Evolutionary conservation across 2,329 filamentous ascomycete species (phyloP).

Genomic region (Beauveria caledonica): DNA sequence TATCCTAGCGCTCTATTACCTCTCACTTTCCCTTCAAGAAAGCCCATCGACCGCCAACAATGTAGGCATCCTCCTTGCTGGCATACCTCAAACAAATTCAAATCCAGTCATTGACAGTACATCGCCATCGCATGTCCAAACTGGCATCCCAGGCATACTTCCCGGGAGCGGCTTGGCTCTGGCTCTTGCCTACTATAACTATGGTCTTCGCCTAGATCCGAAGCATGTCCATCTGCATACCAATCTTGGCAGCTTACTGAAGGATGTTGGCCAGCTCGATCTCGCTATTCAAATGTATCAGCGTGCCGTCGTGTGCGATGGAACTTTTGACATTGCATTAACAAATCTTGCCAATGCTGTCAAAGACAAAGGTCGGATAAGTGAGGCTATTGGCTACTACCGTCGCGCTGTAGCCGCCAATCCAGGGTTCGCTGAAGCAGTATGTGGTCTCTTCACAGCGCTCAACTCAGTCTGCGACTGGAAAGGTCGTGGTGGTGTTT

Average conservation of each 20-base stretch:
- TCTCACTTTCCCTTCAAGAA: conserved; percentile 87
- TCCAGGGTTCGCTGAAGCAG: conserved; percentile 91
- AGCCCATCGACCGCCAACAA: conserved; percentile 98
- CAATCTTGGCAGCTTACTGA: conserved; percentile 88
- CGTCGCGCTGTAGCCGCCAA: conserved; percentile 84
- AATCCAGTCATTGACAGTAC: conserved; percentile 18
- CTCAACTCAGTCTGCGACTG: conserved; percentile 96
- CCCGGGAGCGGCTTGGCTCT: conserved; percentile 83
- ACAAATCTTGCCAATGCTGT: conserved; percentile 96
- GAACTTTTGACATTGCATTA: conserved; percentile 91
- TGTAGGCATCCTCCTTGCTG: conserved; percentile 91
- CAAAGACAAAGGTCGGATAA: conserved; percentile 89
- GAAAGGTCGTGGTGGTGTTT: conserved; percentile 79
- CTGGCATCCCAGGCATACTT: conserved; percentile 64
- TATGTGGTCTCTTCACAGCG: conserved; percentile 90
- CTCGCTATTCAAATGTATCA: conserved; percentile 96
- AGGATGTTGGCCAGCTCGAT: conserved; percentile 89
- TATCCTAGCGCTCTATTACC: conserved; percentile 88
- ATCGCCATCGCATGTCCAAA: conserved; percentile 16
- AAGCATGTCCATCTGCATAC: conserved; percentile 95
- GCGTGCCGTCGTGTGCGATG: conserved; percentile 82
- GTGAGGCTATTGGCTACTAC: conserved; percentile 88
- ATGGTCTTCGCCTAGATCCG: conserved; percentile 77
- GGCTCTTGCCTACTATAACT: conserved; percentile 90
- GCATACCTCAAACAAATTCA: conserved; percentile 63